Percentiles rank a stretch among this genome's conserved stretches.
phyloP scores from a whole-genome alignment of 257 asterid genomes.

The Penstemon newberryi region DNA sequence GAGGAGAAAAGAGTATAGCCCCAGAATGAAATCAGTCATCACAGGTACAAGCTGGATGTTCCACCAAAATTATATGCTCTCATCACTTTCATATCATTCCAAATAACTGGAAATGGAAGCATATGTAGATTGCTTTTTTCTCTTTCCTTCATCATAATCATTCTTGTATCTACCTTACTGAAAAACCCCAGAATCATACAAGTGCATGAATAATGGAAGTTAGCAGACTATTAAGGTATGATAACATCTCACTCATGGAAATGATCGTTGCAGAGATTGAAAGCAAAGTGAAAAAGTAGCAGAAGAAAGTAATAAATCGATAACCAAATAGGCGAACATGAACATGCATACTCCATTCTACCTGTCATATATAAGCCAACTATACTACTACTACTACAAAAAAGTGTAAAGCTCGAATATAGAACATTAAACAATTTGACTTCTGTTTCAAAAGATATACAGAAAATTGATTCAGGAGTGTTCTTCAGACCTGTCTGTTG shows the following conservation, averaged over 20 bases:
- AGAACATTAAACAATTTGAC: neutral
- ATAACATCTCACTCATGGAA: neutral
- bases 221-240: neutral
- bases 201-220: neutral
- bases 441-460: too few species aligned
- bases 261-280: neutral
- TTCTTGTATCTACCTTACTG: constrained; percentile 23
- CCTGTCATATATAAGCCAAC: too few species aligned
- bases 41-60: constrained; percentile 6
- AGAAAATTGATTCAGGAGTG: neutral
- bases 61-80: neutral
- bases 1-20: constrained; percentile 16
- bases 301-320: neutral
- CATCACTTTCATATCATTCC: constrained; percentile 8
- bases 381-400: neutral
- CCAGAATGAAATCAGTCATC: constrained; percentile 22
- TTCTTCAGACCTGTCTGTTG: constrained; percentile 31
- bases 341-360: too few species aligned
- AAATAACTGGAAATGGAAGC: neutral
- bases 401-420: neutral
- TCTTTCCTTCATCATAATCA: constrained; percentile 6
- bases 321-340: neutral
- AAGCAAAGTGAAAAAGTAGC: neutral
- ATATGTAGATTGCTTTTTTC: neutral
- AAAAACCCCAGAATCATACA: constrained; percentile 9